These are phyloP conservation scores for Fomes fomentarius DNA, from an alignment of 1,284 basidiomycete species.

Conservation along the genomic window DNA sequence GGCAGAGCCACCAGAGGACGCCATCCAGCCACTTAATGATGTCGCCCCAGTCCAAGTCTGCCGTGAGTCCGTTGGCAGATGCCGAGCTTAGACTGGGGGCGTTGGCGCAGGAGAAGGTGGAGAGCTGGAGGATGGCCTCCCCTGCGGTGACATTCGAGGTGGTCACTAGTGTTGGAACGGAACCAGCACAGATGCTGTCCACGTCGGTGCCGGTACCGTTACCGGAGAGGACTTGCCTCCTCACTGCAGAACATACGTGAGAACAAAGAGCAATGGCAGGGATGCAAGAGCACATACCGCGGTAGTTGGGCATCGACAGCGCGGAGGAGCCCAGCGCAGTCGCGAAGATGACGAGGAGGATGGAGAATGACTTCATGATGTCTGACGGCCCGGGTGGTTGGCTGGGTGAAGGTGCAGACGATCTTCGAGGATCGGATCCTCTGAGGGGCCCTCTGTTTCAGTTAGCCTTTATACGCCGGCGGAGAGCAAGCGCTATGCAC, in stretches of 20 bases:
- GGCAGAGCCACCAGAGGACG: conserved; percentile 18
- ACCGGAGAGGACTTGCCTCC: conserved; percentile 3
- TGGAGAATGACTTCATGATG: conserved; percentile 14
- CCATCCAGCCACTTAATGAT: conserved; percentile 11
- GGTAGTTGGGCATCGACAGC: conserved; percentile 16
- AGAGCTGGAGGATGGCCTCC: conserved; percentile 9
- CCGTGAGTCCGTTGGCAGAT: too few relatives aligned
- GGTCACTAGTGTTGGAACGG: conserved; percentile 5
- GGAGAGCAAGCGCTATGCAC: not conserved
- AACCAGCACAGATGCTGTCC: conserved; percentile 13
- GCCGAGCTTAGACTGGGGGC: too few relatives aligned
- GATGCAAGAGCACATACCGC: too few relatives aligned
- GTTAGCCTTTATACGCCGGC: not conserved
- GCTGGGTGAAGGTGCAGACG: not conserved
- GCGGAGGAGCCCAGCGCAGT: conserved; percentile 8
- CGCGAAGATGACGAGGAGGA: conserved; percentile 15
- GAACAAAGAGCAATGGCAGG: too few relatives aligned
- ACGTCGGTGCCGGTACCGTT: conserved; percentile 7
- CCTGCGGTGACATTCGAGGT: not conserved
- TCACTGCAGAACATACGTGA: too few relatives aligned
- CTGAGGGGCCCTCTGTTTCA: not conserved
- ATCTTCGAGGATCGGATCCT: not conserved
- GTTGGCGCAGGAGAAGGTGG: conserved; percentile 14
- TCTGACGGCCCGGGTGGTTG: too few relatives aligned
- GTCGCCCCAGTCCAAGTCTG: too few relatives aligned